phyloP scores from a whole-genome alignment of 2,329 filamentous ascomycete species.

The Colletotrichum higginsianum region DNA sequence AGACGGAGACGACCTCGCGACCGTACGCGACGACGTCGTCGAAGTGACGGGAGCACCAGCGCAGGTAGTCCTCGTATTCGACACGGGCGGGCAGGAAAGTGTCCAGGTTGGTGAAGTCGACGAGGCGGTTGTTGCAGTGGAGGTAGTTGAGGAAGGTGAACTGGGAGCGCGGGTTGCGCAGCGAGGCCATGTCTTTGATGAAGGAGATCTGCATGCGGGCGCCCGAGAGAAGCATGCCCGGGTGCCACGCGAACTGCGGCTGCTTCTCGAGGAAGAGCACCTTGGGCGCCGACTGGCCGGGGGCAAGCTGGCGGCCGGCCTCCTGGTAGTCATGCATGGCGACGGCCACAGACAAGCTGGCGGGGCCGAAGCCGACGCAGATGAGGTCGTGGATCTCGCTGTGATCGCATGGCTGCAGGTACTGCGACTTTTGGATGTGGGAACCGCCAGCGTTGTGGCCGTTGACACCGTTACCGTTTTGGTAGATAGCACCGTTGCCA shows the following conservation, averaged over 20 bases:
- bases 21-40: slow-evolving; percentile 80
- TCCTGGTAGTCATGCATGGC: slow-evolving; percentile 87
- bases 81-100: slow-evolving; percentile 89
- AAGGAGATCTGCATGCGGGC: slow-evolving; percentile 99
- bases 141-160: slow-evolving; percentile 98
- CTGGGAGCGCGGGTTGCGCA: slow-evolving; percentile 88
- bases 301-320: slow-evolving; percentile 59
- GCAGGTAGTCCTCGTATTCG: slow-evolving; percentile 96
- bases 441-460: slow-evolving; percentile 19
- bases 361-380: slow-evolving; percentile 93
- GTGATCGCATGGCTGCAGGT: slow-evolving; percentile 65
- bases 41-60: slow-evolving; percentile 91
- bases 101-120: slow-evolving; percentile 90
- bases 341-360: slow-evolving; percentile 89
- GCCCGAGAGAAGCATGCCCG: slow-evolving; percentile 93
- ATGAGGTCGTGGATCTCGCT: slow-evolving; percentile 86
- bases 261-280: slow-evolving; percentile 93
- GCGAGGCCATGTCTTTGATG: slow-evolving; percentile 93
- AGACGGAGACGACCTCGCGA: slow-evolving; percentile 81
- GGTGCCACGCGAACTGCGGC: slow-evolving; percentile 88
- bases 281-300: slow-evolving; percentile 70
- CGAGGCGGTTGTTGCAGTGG: slow-evolving; percentile 82
- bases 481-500: slow-evolving; percentile 36
- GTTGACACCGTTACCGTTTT: slow-evolving; percentile 39
- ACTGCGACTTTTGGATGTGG: slow-evolving; percentile 52